A percentile compares a stretch with the other conserved stretches of the same genome.
These are phyloP conservation scores for Candida quercuum DNA, from an alignment of 805 yeast genomes.

Conservation along the genomic window DNA sequence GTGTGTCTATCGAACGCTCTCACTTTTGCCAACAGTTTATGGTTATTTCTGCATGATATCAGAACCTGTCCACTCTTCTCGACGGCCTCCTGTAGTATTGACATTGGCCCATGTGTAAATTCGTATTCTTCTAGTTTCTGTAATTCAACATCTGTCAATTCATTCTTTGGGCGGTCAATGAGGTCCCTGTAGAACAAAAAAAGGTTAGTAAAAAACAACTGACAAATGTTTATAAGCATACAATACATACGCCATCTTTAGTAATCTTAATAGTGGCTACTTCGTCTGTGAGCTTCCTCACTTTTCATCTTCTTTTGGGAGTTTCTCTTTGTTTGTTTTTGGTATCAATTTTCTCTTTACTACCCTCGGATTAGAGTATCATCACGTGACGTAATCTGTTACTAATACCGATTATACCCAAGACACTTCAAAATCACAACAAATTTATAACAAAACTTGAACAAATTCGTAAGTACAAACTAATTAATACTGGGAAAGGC, in stretches of 20 bases:
- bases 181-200: constrained; percentile 46
- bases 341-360: no score
- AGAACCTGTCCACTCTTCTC: constrained; percentile 70
- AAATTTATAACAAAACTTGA: no score
- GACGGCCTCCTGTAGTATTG: constrained; percentile 80
- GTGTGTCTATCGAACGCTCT: constrained; percentile 96
- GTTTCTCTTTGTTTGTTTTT: no score
- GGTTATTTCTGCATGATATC: constrained; percentile 88
- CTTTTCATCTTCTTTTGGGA: no score
- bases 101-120: constrained; percentile 85
- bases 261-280: no score
- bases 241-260: background rate
- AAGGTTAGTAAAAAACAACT: constrained; percentile 1
- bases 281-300: no score
- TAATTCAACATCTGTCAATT: constrained; percentile 73
- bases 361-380: no score
- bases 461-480: no score
- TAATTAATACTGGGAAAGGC: no score
- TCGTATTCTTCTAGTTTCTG: constrained; percentile 85
- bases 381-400: no score
- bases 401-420: no score
- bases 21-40: constrained; percentile 83
- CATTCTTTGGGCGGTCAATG: constrained; percentile 69
- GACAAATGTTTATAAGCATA: background rate
- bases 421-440: no score